Percentiles rank a stretch among this genome's conserved stretches.
phyloP scores from a whole-genome alignment of 2,329 filamentous ascomycete species.

The Neonectria faginata region DNA sequence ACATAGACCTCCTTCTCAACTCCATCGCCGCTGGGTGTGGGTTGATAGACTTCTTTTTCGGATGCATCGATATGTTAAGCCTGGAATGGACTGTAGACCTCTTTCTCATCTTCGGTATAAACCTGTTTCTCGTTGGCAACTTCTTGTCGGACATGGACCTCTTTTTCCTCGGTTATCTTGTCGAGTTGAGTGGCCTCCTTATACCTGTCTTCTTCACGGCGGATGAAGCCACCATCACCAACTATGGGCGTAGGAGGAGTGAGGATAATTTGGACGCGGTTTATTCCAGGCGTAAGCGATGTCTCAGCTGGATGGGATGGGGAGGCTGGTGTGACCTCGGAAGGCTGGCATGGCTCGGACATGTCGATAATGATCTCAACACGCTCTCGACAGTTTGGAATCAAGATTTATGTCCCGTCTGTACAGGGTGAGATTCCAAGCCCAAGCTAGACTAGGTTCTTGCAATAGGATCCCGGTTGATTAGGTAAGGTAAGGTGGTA shows the following conservation, averaged over 20 bases:
- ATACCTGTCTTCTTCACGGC: constrained; percentile 22
- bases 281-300: neutral
- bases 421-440: neutral
- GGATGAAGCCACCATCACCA: neutral
- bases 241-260: constrained; percentile 35
- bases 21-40: neutral
- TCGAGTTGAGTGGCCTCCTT: constrained; percentile 27
- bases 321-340: neutral
- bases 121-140: constrained; percentile 9
- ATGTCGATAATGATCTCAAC: constrained; percentile 20
- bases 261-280: constrained; percentile 31
- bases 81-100: constrained; percentile 13
- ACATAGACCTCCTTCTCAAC: constrained; percentile 27
- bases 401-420: neutral
- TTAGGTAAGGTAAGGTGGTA: neutral
- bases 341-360: neutral
- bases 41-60: constrained; percentile 26
- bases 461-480: neutral
- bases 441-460: neutral
- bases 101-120: constrained; percentile 29
- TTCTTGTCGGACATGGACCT: constrained; percentile 13
- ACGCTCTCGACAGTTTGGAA: constrained; percentile 29
- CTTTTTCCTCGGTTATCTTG: constrained; percentile 31
- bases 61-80: neutral
- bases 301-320: neutral